Evolutionary conservation across 2,329 filamentous ascomycete species (phyloP).

Genomic region (Fusarium fracticaudum): DNA sequence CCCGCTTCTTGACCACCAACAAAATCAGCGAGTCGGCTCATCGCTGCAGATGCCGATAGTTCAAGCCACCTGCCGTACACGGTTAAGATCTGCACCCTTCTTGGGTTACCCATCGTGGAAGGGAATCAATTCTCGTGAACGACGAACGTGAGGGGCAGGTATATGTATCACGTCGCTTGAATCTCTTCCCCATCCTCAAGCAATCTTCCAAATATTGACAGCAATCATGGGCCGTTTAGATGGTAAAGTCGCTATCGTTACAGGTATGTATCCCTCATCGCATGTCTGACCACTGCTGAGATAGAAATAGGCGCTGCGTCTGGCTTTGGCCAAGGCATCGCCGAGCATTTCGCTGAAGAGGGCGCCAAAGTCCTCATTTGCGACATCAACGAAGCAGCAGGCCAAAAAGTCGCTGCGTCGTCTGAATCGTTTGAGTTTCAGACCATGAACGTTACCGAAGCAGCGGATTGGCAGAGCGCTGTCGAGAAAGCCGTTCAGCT

Average conservation of each 20-base stretch:
- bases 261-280: neutral
- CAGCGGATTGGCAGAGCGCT: neutral
- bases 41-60: neutral
- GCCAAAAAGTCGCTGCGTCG: neutral
- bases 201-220: too few species aligned
- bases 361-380: conserved; percentile 5
- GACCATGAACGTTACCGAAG: conserved; percentile 2
- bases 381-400: neutral
- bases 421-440: neutral
- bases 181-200: too few species aligned
- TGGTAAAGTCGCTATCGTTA: conserved; percentile 16
- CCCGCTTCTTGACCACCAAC: conserved; percentile 1
- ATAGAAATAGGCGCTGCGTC: neutral
- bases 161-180: neutral
- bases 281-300: neutral
- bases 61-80: neutral
- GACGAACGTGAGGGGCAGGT: neutral
- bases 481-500: neutral
- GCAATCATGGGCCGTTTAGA: conserved; percentile 10
- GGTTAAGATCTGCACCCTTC: neutral
- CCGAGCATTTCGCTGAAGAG: conserved; percentile 7
- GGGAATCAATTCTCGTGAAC: neutral
- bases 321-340: conserved; percentile 26
- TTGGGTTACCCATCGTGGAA: too few species aligned
- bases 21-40: neutral